Percentiles rank a stretch among this genome's conserved stretches.
Conservation (phyloP, 441 rosid genomes). For the Aquilaria agallochum region DNA sequence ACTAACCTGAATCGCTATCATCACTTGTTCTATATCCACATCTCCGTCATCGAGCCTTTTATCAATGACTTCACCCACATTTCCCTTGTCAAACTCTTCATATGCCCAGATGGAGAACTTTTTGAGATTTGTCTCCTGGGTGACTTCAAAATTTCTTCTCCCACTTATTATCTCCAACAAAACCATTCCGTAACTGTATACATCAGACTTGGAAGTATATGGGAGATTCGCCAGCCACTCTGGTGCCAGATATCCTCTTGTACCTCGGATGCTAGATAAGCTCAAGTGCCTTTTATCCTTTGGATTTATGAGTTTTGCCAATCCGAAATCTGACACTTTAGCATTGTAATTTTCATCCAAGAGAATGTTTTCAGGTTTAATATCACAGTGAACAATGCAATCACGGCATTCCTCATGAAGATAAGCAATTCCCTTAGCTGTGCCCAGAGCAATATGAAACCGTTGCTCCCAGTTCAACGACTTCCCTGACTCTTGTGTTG, state of each 20-base stretch:
- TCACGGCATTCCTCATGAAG: constrained; percentile 23
- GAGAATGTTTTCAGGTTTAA: constrained; percentile 19
- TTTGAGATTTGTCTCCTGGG: constrained; percentile 26
- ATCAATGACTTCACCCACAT: constrained; percentile 27
- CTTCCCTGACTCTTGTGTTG: constrained; percentile 23
- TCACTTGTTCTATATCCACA: constrained; percentile 33
- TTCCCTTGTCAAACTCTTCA: constrained; percentile 42
- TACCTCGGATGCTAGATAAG: constrained; percentile 34
- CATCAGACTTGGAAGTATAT: constrained; percentile 44
- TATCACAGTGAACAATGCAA: constrained; percentile 17
- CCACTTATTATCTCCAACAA: constrained; percentile 47
- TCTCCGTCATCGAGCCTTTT: constrained; percentile 22
- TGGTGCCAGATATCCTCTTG: constrained; percentile 51
- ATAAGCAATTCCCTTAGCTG: constrained; percentile 18
- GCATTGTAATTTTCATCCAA: constrained; percentile 9
- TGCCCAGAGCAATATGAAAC: constrained; percentile 20
- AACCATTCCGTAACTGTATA: constrained; percentile 54
- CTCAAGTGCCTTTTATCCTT: constrained; percentile 30
- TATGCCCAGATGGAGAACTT: constrained; percentile 43
- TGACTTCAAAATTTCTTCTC: constrained; percentile 42
- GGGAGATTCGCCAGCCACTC: constrained; percentile 54
- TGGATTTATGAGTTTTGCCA: constrained; percentile 24
- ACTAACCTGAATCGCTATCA: constrained; percentile 38
- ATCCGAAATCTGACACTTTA: constrained; percentile 20
- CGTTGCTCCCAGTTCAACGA: constrained; percentile 32